Percentiles rank a stretch among this genome's conserved stretches.
These are phyloP conservation scores for Penicillium sp. DNA, from an alignment of 2,329 filamentous ascomycete genomes.

Conservation along the genomic window DNA sequence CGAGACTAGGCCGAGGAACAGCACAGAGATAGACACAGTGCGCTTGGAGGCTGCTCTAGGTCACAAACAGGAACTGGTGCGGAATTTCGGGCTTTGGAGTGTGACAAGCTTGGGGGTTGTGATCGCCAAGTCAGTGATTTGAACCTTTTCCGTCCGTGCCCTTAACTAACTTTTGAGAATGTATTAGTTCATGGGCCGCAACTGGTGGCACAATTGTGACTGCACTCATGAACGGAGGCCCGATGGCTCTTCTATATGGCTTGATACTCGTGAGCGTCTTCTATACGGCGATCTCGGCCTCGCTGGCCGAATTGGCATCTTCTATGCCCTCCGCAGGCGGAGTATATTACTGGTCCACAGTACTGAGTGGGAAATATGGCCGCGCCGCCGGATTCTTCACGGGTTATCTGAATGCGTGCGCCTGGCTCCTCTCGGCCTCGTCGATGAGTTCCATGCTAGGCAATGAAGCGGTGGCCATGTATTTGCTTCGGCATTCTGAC, in stretches of 20 bases:
- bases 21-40: slow-evolving; percentile 20
- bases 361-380: slow-evolving; percentile 51
- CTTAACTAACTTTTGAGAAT: background rate
- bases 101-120: slow-evolving; percentile 59
- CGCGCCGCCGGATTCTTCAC: slow-evolving; percentile 45
- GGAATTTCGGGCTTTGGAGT: slow-evolving; percentile 57
- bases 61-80: slow-evolving; percentile 58
- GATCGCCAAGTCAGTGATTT: slow-evolving; percentile 42
- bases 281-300: slow-evolving; percentile 56
- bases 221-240: slow-evolving; percentile 59
- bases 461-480: slow-evolving; percentile 35
- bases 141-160: background rate
- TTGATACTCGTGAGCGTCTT: slow-evolving; percentile 49
- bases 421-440: slow-evolving; percentile 33
- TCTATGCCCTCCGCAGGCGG: slow-evolving; percentile 55
- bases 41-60: slow-evolving; percentile 40
- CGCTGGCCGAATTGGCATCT: slow-evolving; percentile 57
- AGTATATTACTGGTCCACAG: slow-evolving; percentile 60
- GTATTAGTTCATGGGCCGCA: slow-evolving; percentile 58
- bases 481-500: slow-evolving; percentile 26
- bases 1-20: background rate
- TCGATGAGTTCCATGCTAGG: slow-evolving; percentile 36
- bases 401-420: slow-evolving; percentile 37
- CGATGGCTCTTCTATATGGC: slow-evolving; percentile 60
- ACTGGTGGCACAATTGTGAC: slow-evolving; percentile 56